Base-by-base conservation (phyloP, 768 basidiomycete genomes). In the Kwoniella bestiolae region DNA sequence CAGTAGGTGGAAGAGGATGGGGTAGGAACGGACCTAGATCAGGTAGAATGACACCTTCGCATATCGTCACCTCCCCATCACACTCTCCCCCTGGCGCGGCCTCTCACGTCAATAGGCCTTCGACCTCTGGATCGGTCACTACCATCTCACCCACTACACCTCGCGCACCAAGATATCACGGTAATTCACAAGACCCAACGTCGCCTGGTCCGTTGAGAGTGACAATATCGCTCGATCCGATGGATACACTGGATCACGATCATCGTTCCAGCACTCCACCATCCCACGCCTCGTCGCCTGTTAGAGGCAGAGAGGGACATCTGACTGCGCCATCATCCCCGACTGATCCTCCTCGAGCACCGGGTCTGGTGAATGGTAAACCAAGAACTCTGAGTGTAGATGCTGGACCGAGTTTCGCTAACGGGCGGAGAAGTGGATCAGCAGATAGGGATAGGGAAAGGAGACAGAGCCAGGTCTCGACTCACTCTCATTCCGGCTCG, bases 381-480 rank as follows among this genome's bases (percentile, higher is more conserved):
- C 53, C 21, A 14, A 50, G 72, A 26, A 65, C 70, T 18, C 29
- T 71, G 34, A 65, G 67, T 47, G 67, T 60, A 3, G 60, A 65
- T 61, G 45, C 47, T 26, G 53, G 63, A 28, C 49, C 60, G 28
- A 29, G 12, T 52, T 55, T 44, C 49, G 23, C 29, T 16, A 26
- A 28, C 23, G 64, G 32, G 16, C 67, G 68, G 38, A 55, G 56
- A 45, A 65, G 68, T 38, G 60, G 26, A 38, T 55, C 52, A 16
- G 56, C 53, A 11, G 60, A 56, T 1, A 50, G 51, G 18, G 68
- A 72, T 3, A 75, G 70, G 46, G 74, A 75, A 56, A 68, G 71
- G 46, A 65, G 76, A 51, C 70, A 71, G 66, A 73, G 65, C 56
- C 67, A 61, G 51, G 67, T 55, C 51, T 69, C 62, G 11, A 62